Evolutionary conservation across 1,284 basidiomycete species (phyloP), one percentile per base, ranked within the genome.

Genomic region (Trametes sp.): DNA sequence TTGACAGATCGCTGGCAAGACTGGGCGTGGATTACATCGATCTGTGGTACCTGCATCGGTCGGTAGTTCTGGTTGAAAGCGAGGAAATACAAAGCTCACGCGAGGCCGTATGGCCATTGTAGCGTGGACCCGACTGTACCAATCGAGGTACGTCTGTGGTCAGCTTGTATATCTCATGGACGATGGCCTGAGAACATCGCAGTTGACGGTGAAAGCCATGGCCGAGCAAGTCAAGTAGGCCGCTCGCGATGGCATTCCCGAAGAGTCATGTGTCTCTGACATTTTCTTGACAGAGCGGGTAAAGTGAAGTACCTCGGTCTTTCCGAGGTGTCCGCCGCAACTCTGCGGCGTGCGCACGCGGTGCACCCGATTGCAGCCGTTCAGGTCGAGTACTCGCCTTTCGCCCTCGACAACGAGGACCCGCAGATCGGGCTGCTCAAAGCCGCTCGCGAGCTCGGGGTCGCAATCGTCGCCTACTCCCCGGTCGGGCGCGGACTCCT

Each of bases 301-400:
- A 88, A 87, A 70, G 80, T 87, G 53, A 83, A 82, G 60, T 82
- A 86, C 70, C 74, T 90, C 23, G 88, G 88, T 0, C 76, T 90
- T 23, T 89, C 85, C 51, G 89, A 92, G 70, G 80, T 82, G 59
- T 84, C 82, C 0, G 81, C 82, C 1, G 76, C 74, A 1, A 87
- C 87, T 0, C 80, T 92, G 14, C 82, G 87, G 6, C 84, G 88
- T 46, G 90, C 90, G 4, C 81, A 86, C 64, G 82, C 83, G 19
- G 79, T 87, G 6, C 84, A 86, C 65, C 85, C 85, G 0, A 85
- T 91, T 64, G 73, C 85, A 2, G 87, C 85, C 4, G 75, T 90
- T 26, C 87, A 91, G 73, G 76, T 88, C 33, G 89, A 90, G 72
- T 86, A 84, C 67, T 87, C 84, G 2, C 86, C 88, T 0, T 89